These are phyloP conservation scores for Beauveria brongniartii DNA, from an alignment of 2,329 filamentous ascomycete genomes.

Conservation along the genomic window DNA sequence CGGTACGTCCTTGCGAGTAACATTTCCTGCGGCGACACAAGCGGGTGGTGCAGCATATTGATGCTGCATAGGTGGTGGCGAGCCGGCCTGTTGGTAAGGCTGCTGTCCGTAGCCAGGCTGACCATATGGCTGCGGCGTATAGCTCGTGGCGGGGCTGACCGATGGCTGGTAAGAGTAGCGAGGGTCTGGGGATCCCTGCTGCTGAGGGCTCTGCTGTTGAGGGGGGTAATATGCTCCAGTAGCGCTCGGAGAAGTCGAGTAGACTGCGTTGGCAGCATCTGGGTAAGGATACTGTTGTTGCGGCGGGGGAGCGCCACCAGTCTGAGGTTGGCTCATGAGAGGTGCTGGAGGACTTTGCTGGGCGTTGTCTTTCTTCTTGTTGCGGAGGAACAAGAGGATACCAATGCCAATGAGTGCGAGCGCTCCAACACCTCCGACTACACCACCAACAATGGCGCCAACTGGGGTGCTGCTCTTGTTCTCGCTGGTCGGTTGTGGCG, in stretches of 20 bases:
- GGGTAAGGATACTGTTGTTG: conserved; percentile 1
- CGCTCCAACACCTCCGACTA: conserved; percentile 28
- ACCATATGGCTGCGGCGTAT: background rate
- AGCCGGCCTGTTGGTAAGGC: conserved; percentile 1
- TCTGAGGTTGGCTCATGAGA: conserved; percentile 7
- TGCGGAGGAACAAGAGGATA: conserved; percentile 25
- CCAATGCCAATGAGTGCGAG: conserved; percentile 23
- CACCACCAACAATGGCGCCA: conserved; percentile 31
- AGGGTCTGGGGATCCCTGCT: background rate
- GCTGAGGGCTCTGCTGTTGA: background rate
- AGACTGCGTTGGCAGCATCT: background rate
- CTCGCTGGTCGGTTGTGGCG: background rate
- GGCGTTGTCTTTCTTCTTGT: conserved; percentile 17
- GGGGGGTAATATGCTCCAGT: background rate
- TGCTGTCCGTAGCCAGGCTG: conserved; percentile 9
- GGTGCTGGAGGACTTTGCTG: conserved; percentile 10
- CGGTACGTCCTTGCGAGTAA: background rate
- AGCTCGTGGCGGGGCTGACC: background rate
- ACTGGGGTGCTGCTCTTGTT: conserved; percentile 18
- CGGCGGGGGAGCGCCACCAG: background rate
- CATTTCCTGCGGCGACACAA: background rate
- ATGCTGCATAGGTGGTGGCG: conserved; percentile 2
- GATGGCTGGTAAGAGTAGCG: conserved; percentile 5
- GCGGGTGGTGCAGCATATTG: background rate
- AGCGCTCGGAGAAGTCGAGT: background rate